Evolutionary conservation across 495 filamentous ascomycete species (phyloP).

Genomic region (Daldinia childiae): DNA sequence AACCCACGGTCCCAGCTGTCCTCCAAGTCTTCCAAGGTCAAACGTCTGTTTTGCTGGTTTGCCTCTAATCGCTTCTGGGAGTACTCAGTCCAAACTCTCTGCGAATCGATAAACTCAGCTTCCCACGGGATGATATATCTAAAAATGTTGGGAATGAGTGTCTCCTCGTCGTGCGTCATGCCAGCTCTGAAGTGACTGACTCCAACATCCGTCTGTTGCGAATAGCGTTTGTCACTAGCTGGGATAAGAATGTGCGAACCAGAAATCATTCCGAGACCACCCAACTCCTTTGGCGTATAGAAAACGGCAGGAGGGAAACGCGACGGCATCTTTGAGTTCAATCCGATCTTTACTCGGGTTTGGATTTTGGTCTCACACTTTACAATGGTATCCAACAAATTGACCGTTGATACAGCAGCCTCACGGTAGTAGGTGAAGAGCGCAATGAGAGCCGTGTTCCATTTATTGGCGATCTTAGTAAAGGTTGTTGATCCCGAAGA

Average conservation of each 20-base stretch:
- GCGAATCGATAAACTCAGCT: constrained; percentile 98
- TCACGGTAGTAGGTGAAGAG: constrained; percentile 99
- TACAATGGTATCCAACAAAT: constrained; percentile 95
- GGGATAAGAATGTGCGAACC: constrained; percentile 98
- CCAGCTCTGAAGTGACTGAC: constrained; percentile 97
- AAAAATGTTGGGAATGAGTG: constrained; percentile 98
- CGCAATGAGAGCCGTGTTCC: constrained; percentile 99
- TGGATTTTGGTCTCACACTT: constrained; percentile 99
- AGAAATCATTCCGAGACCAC: constrained; percentile 98
- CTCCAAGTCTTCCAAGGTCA: constrained; percentile 96
- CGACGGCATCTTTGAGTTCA: constrained; percentile 99
- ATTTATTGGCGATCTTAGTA: constrained; percentile 99
- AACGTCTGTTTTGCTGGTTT: constrained; percentile 93
- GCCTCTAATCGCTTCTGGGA: constrained; percentile 97
- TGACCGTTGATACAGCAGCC: constrained; percentile 96
- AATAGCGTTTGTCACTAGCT: constrained; percentile 97
- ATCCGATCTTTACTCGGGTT: constrained; percentile 97
- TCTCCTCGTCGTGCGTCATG: constrained; percentile 99
- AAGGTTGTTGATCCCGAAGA: constrained; percentile 98
- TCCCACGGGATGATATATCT: constrained; percentile 99
- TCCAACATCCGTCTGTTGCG: constrained; percentile 95
- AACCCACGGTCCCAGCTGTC: constrained; percentile 99
- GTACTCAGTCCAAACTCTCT: constrained; percentile 99
- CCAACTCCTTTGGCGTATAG: constrained; percentile 98
- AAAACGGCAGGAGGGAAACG: constrained; percentile 99